Evolutionary conservation across 441 rosid species (phyloP), one percentile per base, ranked within the genome.

Genomic region (Pelargonium myrrhifolium): DNA sequence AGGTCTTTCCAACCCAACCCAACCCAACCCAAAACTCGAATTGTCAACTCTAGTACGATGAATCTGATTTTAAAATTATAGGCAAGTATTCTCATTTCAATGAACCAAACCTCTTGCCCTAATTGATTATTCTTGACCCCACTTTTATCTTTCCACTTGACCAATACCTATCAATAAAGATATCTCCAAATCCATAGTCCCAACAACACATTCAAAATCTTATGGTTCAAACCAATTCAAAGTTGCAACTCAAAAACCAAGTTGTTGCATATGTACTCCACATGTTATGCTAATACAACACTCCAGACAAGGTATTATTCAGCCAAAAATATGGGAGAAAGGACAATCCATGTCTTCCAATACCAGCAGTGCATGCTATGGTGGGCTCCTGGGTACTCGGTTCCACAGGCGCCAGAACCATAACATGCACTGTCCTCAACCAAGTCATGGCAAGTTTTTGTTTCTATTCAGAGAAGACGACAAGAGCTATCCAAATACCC

Each of bases 331-430:
- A 62, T 65, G 64, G 6, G 15, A 12, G 6, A n/a, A 45, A 47
- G 14, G 55, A n/a, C 55, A 47, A 47, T 11, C 55, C 17, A 47
- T 11, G 55, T 4, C 55, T 4, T 11, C 15, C 18, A 47, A 47
- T 47, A 14, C 6, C 55, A 47, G 55, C 55, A 47, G 55, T 47
- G 15, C 6, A 47, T 47, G 55, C 55, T 47, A 47, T 14, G 15
- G 15, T 6, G 9, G 39, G 39, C 39, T 35, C 39, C 17, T 12
- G 55, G 55, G 55, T n/a, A 47, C 55, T 47, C 15, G 55, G 55
- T 62, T 58, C 47, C 3, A 56, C 21, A 39, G 66, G 73, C 70
- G 62, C 70, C 67, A 64, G 45, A 65, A 37, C 3, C 18, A 9
- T 39, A 68, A 51, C 49, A 58, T 61, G 64, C 12, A 45, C 45